These are phyloP conservation scores for Microdochium trichocladiopsis DNA, from an alignment of 2,329 filamentous ascomycete genomes.

Conservation along the genomic window DNA sequence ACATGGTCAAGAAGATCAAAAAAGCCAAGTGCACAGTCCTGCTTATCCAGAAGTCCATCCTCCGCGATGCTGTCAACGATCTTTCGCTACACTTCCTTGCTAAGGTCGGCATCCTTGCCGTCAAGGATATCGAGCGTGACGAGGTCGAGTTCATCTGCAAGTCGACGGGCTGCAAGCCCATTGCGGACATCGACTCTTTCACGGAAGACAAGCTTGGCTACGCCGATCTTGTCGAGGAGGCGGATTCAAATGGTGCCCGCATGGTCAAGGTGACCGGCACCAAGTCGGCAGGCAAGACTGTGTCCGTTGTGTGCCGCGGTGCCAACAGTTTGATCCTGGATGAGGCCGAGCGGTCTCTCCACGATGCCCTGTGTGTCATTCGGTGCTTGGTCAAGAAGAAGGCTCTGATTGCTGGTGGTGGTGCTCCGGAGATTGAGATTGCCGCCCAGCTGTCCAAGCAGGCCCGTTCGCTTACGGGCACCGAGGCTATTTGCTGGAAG, in stretches of 20 bases:
- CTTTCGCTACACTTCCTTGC: slow-evolving; percentile 95
- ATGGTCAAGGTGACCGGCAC: slow-evolving; percentile 95
- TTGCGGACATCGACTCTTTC: slow-evolving; percentile 97
- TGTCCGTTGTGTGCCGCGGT: slow-evolving; percentile 89
- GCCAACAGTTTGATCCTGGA: slow-evolving; percentile 93
- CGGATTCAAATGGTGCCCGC: slow-evolving; percentile 77
- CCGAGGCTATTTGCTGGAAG: slow-evolving; percentile 98
- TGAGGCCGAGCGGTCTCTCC: slow-evolving; percentile 91
- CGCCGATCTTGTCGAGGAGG: slow-evolving; percentile 90
- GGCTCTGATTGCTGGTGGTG: slow-evolving; percentile 94
- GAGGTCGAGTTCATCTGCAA: slow-evolving; percentile 99
- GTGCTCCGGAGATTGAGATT: slow-evolving; percentile 94
- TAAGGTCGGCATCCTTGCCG: slow-evolving; percentile 88
- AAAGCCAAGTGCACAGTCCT: slow-evolving; percentile 99
- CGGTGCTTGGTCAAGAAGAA: slow-evolving; percentile 99
- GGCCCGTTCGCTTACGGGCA: slow-evolving; percentile 77
- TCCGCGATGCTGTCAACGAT: slow-evolving; percentile 96
- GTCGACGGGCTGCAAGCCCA: slow-evolving; percentile 96
- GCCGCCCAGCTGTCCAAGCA: slow-evolving; percentile 78
- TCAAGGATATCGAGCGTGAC: slow-evolving; percentile 98
- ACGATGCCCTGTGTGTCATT: slow-evolving; percentile 96
- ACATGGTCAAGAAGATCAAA: slow-evolving; percentile 99
- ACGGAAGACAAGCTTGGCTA: slow-evolving; percentile 96
- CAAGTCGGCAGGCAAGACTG: slow-evolving; percentile 76
- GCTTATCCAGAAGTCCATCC: slow-evolving; percentile 96